Evolutionary conservation across 768 basidiomycete genomes (phyloP), one percentile per base, ranked within the genome.

Genomic region (Macrolepiota albuminosa): DNA sequence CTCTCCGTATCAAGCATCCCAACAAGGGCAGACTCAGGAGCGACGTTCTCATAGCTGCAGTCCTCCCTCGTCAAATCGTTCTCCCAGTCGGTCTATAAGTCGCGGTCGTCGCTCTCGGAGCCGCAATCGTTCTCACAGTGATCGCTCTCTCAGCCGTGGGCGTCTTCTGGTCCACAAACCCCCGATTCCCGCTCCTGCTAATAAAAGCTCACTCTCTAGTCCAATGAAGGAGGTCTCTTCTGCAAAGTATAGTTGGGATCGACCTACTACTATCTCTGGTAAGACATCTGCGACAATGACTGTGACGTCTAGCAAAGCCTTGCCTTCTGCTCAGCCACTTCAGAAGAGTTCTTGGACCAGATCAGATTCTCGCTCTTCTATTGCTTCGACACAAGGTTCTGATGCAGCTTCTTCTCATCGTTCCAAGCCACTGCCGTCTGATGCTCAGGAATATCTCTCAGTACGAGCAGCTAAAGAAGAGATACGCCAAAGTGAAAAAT

Each of bases 341-440:
- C 68, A 66, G 56, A 73, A 75, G 63, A 75, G 70, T 51, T 60
- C 69, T 53, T 72, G 72, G 66, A 78, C 78, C 54, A 75, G 81
- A 64, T 81, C 81, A 43, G 71, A 73, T 40, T 85, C 84, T 61
- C 80, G 80, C 51, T 85, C 84, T 14, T 84, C 83, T 47, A 80
- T 81, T 63, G 81, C 79, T n/a, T 86, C 85, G 56, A 76, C 79
- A 31, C 75, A 74, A 45, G 72, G 68, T 55, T 82, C 82, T 63
- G 73, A 77, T 60, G 70, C 69, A 65, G 70, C 67, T 58, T 70
- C 72, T 48, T 66, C 71, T 42, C 66, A 33, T 50, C 67, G 59
- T 59, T 16, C 42, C 40, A 37, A 58, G 34, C 11, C 24, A 18
- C 29, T 55, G 3, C 26, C 51, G 21, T 16, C 29, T 21, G 33